A percentile compares a stretch with the other conserved stretches of the same genome.
Conservation (phyloP, 805 yeast genomes). For the Candida boleticola region DNA sequence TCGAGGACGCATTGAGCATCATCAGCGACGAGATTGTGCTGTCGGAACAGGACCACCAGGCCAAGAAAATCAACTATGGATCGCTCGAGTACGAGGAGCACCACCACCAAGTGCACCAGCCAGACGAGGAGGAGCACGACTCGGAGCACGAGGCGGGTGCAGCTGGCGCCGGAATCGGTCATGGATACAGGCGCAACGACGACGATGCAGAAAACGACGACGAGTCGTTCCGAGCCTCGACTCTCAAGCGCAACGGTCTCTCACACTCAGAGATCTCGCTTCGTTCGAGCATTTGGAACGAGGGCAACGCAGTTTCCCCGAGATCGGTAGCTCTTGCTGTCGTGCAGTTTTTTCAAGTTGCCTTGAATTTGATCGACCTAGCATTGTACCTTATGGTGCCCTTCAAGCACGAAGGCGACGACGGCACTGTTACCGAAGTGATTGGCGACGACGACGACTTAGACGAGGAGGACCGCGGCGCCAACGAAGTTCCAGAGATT, state of each 20-base stretch:
- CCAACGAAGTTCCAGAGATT: background rate
- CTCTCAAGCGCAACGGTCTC: background rate
- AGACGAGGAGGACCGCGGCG: background rate
- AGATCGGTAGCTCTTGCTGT: background rate
- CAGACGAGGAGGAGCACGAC: background rate
- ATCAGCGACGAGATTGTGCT: background rate
- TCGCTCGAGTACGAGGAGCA: background rate
- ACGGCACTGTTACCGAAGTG: no score
- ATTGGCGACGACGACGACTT: background rate
- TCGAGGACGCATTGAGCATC: slow-evolving; percentile 5
- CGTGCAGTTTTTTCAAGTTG: background rate
- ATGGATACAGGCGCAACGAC: no score
- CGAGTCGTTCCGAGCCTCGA: background rate
- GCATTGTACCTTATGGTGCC: slow-evolving; percentile 4
- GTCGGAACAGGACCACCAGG: background rate
- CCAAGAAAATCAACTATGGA: background rate
- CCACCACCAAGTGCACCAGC: background rate
- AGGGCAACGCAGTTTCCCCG: background rate
- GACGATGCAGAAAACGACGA: background rate
- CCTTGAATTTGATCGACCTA: slow-evolving; percentile 5
- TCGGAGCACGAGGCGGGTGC: background rate
- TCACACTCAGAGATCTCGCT: slow-evolving; percentile 1
- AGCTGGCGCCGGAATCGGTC: background rate
- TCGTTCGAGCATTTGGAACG: slow-evolving; percentile 1
- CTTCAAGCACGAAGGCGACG: no score